Evolutionary conservation across 495 filamentous ascomycete species (phyloP).

Genomic region (Symbiotaphrina buchneri): DNA sequence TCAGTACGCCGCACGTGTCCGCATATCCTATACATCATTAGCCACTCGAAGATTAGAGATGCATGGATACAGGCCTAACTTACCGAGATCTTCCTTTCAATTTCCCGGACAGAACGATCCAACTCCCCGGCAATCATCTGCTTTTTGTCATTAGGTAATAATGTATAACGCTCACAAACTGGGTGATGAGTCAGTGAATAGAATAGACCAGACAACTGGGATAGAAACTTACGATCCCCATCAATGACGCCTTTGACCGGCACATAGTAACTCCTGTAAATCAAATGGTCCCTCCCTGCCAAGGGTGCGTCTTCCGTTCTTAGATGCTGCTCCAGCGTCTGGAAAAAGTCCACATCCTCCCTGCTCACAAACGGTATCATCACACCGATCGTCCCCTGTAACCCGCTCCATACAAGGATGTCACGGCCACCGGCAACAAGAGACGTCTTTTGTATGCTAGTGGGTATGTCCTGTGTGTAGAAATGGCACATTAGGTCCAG

Average conservation of each 20-base stretch:
- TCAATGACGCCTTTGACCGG: conserved; percentile 94
- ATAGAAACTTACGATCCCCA: conserved; percentile 35
- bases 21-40: conserved; percentile 45
- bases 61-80: neutral
- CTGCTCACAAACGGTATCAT: conserved; percentile 74
- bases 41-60: neutral
- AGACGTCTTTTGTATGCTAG: conserved; percentile 68
- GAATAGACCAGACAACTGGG: neutral
- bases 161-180: conserved; percentile 73
- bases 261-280: conserved; percentile 90
- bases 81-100: conserved; percentile 82
- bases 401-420: conserved; percentile 76
- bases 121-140: conserved; percentile 84
- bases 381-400: conserved; percentile 85
- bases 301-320: conserved; percentile 65
- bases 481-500: conserved; percentile 69
- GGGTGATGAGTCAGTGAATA: neutral
- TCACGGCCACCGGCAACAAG: conserved; percentile 83
- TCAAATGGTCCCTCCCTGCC: conserved; percentile 80
- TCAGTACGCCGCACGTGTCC: conserved; percentile 68
- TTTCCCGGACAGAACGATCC: conserved; percentile 73
- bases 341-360: conserved; percentile 95
- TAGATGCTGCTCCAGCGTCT: conserved; percentile 72
- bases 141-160: conserved; percentile 68
- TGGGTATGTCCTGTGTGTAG: conserved; percentile 81